These are phyloP conservation scores for Gossypioides kirkii DNA, from an alignment of 345 rosid genomes.

Conservation along the genomic window DNA sequence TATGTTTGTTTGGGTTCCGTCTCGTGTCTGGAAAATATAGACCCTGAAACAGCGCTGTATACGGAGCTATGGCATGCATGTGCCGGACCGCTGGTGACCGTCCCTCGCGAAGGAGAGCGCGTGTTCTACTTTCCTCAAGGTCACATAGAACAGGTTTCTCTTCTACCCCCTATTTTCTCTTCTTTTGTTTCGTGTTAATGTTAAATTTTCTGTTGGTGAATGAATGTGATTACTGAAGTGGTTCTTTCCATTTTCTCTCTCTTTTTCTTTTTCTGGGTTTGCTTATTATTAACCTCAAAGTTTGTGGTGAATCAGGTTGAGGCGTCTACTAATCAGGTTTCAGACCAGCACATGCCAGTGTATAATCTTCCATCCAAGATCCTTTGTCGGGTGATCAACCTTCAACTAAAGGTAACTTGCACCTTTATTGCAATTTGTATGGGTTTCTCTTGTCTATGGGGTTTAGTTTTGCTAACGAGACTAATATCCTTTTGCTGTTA, in stretches of 20 bases:
- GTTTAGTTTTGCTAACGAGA: slow-evolving; percentile 3
- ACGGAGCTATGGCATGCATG: slow-evolving; percentile 92
- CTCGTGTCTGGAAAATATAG: slow-evolving; percentile 17
- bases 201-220: not conserved
- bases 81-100: slow-evolving; percentile 82
- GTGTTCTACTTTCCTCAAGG: slow-evolving; percentile 91
- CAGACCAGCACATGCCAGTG: slow-evolving; percentile 72
- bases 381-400: slow-evolving; percentile 71
- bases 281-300: not conserved
- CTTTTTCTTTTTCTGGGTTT: not conserved
- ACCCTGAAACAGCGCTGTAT: slow-evolving; percentile 61
- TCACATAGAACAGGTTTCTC: slow-evolving; percentile 79
- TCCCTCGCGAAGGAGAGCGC: slow-evolving; percentile 66
- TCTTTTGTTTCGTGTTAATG: not conserved
- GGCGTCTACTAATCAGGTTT: slow-evolving; percentile 71
- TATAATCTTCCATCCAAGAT: slow-evolving; percentile 64
- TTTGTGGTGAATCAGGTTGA: slow-evolving; percentile 48
- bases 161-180: not conserved
- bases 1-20: slow-evolving; percentile 2
- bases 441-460: not conserved
- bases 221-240: slow-evolving; percentile 5
- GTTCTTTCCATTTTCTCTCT: not conserved
- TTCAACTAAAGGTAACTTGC: slow-evolving; percentile 46
- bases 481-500: not conserved
- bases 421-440: not conserved